Evolutionary conservation across 352 stramenopile genomes (phyloP).

Genomic region (Pythium myriotylum): DNA sequence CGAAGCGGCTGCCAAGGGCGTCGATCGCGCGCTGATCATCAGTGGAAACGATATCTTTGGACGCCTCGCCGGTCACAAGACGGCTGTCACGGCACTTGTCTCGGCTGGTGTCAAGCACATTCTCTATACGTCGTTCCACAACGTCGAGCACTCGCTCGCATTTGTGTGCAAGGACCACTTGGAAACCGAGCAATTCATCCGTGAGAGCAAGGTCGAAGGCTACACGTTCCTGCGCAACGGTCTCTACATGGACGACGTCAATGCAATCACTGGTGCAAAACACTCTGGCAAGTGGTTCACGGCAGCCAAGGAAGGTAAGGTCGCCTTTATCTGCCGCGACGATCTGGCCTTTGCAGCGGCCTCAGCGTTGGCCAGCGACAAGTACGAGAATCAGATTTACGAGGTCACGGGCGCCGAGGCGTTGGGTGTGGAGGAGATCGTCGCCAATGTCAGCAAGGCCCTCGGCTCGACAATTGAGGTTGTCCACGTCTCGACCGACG

Average conservation of each 20-base stretch:
- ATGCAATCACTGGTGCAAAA: neutral
- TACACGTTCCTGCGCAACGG: constrained; percentile 27
- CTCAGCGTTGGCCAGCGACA: neutral
- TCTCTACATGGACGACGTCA: constrained; percentile 20
- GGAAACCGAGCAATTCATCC: constrained; percentile 15
- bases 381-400: neutral
- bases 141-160: constrained; percentile 4
- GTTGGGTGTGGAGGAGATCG: constrained; percentile 6
- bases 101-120: constrained; percentile 17
- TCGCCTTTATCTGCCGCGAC: constrained; percentile 1
- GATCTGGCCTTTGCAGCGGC: constrained; percentile 1
- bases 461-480: neutral
- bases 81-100: constrained; percentile 2
- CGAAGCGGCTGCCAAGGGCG: constrained; percentile 12
- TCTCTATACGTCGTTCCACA: constrained; percentile 19
- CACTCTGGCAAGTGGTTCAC: constrained; percentile 4
- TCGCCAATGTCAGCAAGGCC: neutral
- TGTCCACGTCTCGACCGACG: constrained; percentile 6
- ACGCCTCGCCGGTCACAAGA: constrained; percentile 2
- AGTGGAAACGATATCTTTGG: constrained; percentile 1
- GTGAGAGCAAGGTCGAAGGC: neutral
- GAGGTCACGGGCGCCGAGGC: neutral
- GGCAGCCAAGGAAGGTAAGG: neutral
- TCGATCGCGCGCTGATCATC: constrained; percentile 26
- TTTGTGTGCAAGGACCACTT: neutral